Percentiles rank a stretch among this genome's conserved stretches.
These are phyloP conservation scores for Maudiozyma saulgeensis DNA, from an alignment of 805 yeast species.

Conservation along the genomic window DNA sequence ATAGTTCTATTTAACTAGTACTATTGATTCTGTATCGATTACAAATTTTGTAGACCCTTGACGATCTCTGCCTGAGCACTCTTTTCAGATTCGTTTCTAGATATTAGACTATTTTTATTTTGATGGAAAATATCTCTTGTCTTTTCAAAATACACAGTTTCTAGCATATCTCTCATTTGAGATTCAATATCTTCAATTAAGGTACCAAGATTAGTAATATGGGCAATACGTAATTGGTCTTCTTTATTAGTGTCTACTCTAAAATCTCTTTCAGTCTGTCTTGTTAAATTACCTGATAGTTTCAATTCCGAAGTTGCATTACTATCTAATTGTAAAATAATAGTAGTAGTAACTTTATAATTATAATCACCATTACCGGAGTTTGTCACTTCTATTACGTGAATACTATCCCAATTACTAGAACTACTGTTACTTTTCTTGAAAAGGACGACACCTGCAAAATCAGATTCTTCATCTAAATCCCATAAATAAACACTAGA, in stretches of 20 bases:
- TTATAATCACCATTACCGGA: slow-evolving; percentile 30
- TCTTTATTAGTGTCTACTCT: slow-evolving; percentile 21
- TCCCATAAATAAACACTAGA: slow-evolving; percentile 92
- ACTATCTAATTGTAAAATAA: slow-evolving; percentile 59
- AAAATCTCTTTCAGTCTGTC: slow-evolving; percentile 60
- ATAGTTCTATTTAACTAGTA: no score
- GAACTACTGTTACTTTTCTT: slow-evolving; percentile 43
- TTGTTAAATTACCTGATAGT: slow-evolving; percentile 74
- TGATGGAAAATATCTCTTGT: slow-evolving; percentile 80
- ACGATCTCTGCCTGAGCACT: slow-evolving; percentile 29
- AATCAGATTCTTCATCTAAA: slow-evolving; percentile 45
- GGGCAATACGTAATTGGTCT: slow-evolving; percentile 41
- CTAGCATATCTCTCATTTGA: slow-evolving; percentile 75
- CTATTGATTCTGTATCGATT: background rate
- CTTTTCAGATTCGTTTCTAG: slow-evolving; percentile 18
- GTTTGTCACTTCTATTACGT: slow-evolving; percentile 69
- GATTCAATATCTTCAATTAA: slow-evolving; percentile 82
- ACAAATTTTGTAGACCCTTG: slow-evolving; percentile 26
- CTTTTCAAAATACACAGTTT: slow-evolving; percentile 92
- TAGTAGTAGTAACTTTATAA: slow-evolving; percentile 79
- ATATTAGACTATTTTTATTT: slow-evolving; percentile 35
- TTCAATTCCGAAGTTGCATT: slow-evolving; percentile 27
- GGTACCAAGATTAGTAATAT: slow-evolving; percentile 77
- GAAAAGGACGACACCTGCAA: slow-evolving; percentile 86
- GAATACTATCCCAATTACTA: slow-evolving; percentile 88